Base-by-base conservation (phyloP, 495 filamentous ascomycete species). In the Penicillium pulvis region DNA sequence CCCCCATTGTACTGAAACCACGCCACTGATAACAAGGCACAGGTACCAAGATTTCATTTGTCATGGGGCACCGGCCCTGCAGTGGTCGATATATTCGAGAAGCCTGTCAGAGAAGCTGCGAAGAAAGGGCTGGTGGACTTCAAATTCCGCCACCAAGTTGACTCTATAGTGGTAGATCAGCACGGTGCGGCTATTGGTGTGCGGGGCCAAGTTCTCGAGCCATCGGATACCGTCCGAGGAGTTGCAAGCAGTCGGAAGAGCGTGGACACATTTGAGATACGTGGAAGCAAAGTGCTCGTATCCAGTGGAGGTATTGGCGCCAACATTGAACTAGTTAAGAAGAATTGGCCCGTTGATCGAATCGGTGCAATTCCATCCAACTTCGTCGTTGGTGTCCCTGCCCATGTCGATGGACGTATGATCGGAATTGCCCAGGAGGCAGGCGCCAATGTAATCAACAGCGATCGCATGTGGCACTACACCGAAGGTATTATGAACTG, bases 401-500 rank as follows among this genome's bases (percentile, higher is more conserved):
- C 51, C 24, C 39, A 53, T 43, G 51, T 53, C 0, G 51, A 53
- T 44, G 51, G 51, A 35, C 51, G 36, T 16, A 53, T 53, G 51
- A 53, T 53, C 23, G 51, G 19, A 16, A 53, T 53, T 20, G 51
- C 51, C 9, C 51, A 28, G 12, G 36, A 30, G 14, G 51, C 51
- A 6, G 51, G 51, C 8, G 51, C 51, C 20, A 42, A 53, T 43
- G 51, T 53, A 16, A 53, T 53, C 7, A 53, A 53, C 14, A 42
- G 39, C 9, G 51, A 53, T 44, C 51, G 51, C 14, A 53, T 53
- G 51, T 53, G 51, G 51, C 51, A 53, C n/a, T 53, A 53, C 23
- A 53, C 51, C 14, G 51, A 53, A 19, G 51, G 51, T 1, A 8
- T 53, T 14, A 28, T 24, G 14, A 53, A 53, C 23, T 53, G 51